Conservation (phyloP, 73 alveolate species). For the Diophrys sp. region DNA sequence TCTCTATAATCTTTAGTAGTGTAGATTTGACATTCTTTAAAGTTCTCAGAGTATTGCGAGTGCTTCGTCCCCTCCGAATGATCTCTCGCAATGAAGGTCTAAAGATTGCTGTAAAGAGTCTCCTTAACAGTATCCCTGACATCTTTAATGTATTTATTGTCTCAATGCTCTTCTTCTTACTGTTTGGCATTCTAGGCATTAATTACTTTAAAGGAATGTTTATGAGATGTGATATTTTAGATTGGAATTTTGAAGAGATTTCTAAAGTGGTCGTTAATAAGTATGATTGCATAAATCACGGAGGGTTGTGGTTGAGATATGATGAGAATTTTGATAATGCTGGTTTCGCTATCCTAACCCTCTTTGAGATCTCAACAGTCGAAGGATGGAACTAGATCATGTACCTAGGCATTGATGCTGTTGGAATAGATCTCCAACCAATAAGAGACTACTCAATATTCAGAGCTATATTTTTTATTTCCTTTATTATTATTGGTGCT, state of each 20-base stretch:
- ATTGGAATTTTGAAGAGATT: not conserved
- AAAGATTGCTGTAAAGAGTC: constrained; percentile 58
- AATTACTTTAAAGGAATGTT: constrained; percentile 63
- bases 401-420: constrained; percentile 43
- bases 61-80: constrained; percentile 60
- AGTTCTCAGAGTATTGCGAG: constrained; percentile 63
- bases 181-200: constrained; percentile 69
- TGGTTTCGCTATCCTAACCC: constrained; percentile 39
- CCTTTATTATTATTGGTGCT: constrained; percentile 45
- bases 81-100: constrained; percentile 60
- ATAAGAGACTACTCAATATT: constrained; percentile 14
- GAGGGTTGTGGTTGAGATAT: constrained; percentile 59
- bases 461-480: constrained; percentile 41
- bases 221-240: constrained; percentile 29
- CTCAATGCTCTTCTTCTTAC: constrained; percentile 41
- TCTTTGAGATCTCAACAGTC: constrained; percentile 49
- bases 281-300: constrained; percentile 44
- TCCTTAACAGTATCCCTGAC: constrained; percentile 49
- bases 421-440: constrained; percentile 30
- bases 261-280: not conserved
- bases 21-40: constrained; percentile 37
- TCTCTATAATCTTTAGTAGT: constrained; percentile 23
- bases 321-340: constrained; percentile 66
- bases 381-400: constrained; percentile 55
- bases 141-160: constrained; percentile 55